Evolutionary conservation across 2,329 filamentous ascomycete genomes (phyloP).

Genomic region (Pseudogymnoascus sp.): DNA sequence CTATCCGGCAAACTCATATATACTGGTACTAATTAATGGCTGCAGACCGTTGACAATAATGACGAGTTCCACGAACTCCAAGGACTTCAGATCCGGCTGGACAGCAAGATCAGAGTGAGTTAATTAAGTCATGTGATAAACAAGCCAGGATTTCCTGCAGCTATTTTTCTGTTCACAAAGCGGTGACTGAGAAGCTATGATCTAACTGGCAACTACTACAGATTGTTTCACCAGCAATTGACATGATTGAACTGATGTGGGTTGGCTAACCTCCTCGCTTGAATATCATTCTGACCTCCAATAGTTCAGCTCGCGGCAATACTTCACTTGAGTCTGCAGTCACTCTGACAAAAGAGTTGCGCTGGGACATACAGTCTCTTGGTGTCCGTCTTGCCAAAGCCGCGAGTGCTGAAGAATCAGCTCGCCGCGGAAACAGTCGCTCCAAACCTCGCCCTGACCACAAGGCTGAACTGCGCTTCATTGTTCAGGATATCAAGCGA

Average conservation of each 20-base stretch:
- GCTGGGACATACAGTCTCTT: constrained; percentile 74
- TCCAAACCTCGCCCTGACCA: constrained; percentile 47
- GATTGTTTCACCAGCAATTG: constrained; percentile 84
- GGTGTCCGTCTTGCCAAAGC: constrained; percentile 67
- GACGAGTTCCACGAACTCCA: constrained; percentile 62
- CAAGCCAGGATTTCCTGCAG: neutral
- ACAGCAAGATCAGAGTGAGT: constrained; percentile 74
- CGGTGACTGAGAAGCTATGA: neutral
- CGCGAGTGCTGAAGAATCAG: constrained; percentile 53
- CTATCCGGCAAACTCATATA: neutral
- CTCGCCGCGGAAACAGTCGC: constrained; percentile 36
- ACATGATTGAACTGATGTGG: constrained; percentile 84
- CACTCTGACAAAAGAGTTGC: constrained; percentile 71
- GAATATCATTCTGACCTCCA: constrained; percentile 17
- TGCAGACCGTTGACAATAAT: constrained; percentile 60
- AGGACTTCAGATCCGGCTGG: constrained; percentile 62
- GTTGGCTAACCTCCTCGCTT: constrained; percentile 44
- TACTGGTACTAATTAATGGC: neutral
- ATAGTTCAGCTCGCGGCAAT: constrained; percentile 62
- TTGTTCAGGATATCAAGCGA: constrained; percentile 67
- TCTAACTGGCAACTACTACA: constrained; percentile 27
- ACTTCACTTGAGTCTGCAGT: constrained; percentile 79
- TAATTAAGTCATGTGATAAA: neutral
- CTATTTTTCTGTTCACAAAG: neutral
- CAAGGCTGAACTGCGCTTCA: constrained; percentile 57